These are phyloP conservation scores for Lasiosphaeris hirsuta DNA, from an alignment of 495 filamentous ascomycete species.

Conservation along the genomic window DNA sequence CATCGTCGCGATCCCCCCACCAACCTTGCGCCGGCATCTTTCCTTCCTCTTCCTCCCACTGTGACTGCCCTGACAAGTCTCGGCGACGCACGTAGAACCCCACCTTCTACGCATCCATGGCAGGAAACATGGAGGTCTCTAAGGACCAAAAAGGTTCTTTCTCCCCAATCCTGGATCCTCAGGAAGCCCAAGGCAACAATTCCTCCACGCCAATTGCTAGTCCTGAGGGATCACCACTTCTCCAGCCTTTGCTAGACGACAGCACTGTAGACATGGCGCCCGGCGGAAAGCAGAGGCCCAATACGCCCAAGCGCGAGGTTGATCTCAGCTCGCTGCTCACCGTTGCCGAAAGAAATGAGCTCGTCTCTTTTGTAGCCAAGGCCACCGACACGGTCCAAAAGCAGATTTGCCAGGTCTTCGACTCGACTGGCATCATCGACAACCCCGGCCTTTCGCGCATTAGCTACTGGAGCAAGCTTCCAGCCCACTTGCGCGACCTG, in stretches of 20 bases:
- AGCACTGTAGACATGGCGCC: slow-evolving; percentile 27
- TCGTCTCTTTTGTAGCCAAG: slow-evolving; percentile 35
- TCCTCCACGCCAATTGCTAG: not conserved
- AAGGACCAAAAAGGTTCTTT: too few relatives aligned
- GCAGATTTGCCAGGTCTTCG: slow-evolving; percentile 45
- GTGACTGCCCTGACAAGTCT: not conserved
- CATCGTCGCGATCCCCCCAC: not conserved
- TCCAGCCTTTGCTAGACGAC: slow-evolving; percentile 4
- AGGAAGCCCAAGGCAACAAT: not conserved
- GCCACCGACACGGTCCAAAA: slow-evolving; percentile 49
- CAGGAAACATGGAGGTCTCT: too few relatives aligned
- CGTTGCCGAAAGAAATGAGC: slow-evolving; percentile 27
- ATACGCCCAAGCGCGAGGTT: slow-evolving; percentile 27
- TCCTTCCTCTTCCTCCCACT: not conserved
- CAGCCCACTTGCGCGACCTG: slow-evolving; percentile 30
- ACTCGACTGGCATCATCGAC: slow-evolving; percentile 27
- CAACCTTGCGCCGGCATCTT: not conserved
- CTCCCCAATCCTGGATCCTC: too few relatives aligned
- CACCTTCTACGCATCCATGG: too few relatives aligned
- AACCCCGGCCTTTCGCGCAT: slow-evolving; percentile 21
- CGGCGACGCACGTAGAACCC: too few relatives aligned
- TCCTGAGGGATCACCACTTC: too few relatives aligned
- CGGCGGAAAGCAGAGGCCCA: slow-evolving; percentile 16
- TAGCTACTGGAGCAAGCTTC: slow-evolving; percentile 28
- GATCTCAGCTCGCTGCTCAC: slow-evolving; percentile 33